Evolutionary conservation across 345 rosid genomes (phyloP).

Genomic region (Garcia nutans): DNA sequence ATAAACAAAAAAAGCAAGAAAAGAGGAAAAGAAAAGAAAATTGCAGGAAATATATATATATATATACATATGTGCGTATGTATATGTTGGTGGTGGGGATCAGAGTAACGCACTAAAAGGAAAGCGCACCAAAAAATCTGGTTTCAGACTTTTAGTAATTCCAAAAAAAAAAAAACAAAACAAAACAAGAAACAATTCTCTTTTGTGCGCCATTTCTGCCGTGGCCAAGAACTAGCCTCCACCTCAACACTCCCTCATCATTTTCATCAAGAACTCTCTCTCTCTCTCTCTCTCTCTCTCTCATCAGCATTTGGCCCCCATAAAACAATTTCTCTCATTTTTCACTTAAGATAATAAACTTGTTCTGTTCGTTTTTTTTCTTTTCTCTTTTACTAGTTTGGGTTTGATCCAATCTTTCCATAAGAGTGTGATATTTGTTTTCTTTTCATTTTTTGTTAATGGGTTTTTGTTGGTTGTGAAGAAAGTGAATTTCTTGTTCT

Average conservation of each 20-base stretch:
- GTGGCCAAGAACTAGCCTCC: slow-evolving; percentile 52
- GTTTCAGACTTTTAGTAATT: slow-evolving; percentile 2
- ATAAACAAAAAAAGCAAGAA: neutral
- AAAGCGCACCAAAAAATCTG: slow-evolving; percentile 9
- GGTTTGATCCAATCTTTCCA: slow-evolving; percentile 8
- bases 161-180: slow-evolving; percentile 11
- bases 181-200: slow-evolving; percentile 2
- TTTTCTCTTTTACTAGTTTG: slow-evolving; percentile 21
- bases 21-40: slow-evolving; percentile 3
- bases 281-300: slow-evolving; percentile 12
- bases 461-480: slow-evolving; percentile 14
- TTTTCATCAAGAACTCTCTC: slow-evolving; percentile 35
- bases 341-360: slow-evolving; percentile 5
- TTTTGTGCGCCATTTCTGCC: slow-evolving; percentile 51
- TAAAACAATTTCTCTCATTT: slow-evolving; percentile 21
- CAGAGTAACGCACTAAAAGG: slow-evolving; percentile 36
- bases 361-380: neutral
- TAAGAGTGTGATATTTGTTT: slow-evolving; percentile 8
- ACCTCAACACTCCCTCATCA: slow-evolving; percentile 44
- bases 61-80: no score
- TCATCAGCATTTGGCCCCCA: slow-evolving; percentile 12
- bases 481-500: neutral
- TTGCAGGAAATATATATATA: neutral
- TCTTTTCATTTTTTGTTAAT: slow-evolving; percentile 20
- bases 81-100: slow-evolving; percentile 18